phyloP scores from a whole-genome alignment of 192 early-diverging fungal genomes.

The Umbelopsis isabellina region DNA sequence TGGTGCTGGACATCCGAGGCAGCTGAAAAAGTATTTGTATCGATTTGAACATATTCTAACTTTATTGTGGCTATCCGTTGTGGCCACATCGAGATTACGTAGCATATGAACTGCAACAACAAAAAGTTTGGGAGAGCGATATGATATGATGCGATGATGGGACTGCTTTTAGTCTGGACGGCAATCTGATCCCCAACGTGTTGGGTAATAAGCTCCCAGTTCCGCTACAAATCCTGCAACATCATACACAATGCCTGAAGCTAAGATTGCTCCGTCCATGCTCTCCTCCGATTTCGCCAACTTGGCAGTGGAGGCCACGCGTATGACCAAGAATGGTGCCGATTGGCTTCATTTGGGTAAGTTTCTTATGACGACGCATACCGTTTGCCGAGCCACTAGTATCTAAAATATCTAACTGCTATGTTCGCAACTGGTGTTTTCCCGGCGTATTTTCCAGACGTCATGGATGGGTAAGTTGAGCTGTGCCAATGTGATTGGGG shows the following conservation, averaged over 20 bases:
- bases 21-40: no score
- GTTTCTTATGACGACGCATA: background rate
- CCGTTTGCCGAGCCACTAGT: background rate
- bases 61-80: no score
- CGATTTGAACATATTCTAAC: no score
- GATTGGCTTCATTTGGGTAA: conserved; percentile 89
- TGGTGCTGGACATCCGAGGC: no score
- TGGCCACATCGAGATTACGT: no score
- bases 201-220: no score
- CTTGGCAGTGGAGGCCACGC: conserved; percentile 82
- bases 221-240: background rate
- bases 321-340: conserved; percentile 89
- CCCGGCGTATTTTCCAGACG: conserved; percentile 50
- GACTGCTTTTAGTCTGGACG: background rate
- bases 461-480: conserved; percentile 85
- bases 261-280: conserved; percentile 91
- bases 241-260: conserved; percentile 55
- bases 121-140: no score
- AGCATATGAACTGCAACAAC: no score
- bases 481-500: background rate
- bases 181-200: background rate
- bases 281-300: conserved; percentile 89
- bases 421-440: background rate
- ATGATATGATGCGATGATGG: no score
- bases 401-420: conserved; percentile 5